These are phyloP conservation scores for Bauhinia variegata DNA, from an alignment of 306 rosid species.

Conservation along the genomic window DNA sequence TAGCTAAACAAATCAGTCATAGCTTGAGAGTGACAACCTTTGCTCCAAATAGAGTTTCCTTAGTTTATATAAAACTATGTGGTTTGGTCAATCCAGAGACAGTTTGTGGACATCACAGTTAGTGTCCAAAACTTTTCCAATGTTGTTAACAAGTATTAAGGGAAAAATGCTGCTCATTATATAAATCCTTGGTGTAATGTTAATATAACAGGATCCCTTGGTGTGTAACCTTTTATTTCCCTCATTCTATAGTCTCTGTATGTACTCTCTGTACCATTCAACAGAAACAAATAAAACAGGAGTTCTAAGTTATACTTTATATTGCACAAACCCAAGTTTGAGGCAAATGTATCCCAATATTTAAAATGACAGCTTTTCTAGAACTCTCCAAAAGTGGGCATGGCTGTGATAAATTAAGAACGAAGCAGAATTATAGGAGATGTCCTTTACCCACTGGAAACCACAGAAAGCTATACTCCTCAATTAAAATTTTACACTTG, in stretches of 20 bases:
- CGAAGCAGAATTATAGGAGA: neutral
- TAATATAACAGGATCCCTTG: neutral
- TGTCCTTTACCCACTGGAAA: neutral
- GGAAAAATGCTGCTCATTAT: neutral
- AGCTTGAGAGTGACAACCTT: neutral
- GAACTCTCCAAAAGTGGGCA: neutral
- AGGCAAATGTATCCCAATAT: neutral
- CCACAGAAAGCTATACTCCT: constrained; percentile 9
- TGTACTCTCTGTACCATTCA: neutral
- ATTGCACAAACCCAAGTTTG: neutral
- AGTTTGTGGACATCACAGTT: neutral
- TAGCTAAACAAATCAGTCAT: neutral
- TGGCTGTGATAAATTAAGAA: neutral
- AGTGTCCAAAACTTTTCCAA: neutral
- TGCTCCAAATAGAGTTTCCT: neutral
- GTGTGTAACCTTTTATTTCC: neutral
- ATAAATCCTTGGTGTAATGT: neutral
- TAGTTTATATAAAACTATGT: neutral
- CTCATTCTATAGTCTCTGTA: constrained; percentile 7
- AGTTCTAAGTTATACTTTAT: neutral
- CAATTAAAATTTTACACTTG: constrained; percentile 1
- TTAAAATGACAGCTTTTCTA: constrained; percentile 2
- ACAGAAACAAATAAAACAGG: neutral
- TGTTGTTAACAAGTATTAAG: neutral
- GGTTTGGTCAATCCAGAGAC: neutral